Evolutionary conservation across 805 yeast species (phyloP), one percentile per base, ranked within the genome.

Genomic region (Starmera pachycereana): DNA sequence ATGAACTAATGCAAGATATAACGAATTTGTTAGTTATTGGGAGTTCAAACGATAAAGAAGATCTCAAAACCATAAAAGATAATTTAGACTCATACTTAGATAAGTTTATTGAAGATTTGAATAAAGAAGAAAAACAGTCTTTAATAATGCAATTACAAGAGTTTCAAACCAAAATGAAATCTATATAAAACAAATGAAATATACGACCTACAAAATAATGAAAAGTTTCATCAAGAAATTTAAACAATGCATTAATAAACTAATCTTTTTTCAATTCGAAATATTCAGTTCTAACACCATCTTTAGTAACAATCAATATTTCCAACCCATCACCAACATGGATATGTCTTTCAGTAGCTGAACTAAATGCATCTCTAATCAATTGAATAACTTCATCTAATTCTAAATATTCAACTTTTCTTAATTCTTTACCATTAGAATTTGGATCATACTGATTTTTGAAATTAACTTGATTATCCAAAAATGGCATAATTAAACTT

Each of bases 311-410:
- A 51, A 92, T 84, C 48, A 83, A 68, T 37, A 92, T 81, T 62
- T 92, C 96, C 47, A 92, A 72, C 6, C 92, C 95, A 68, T 92
- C 98, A 68, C 98, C 98, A 39, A 92, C 97, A 51, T 89, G 94
- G 52, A 92, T 92, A 63, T 92, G 97, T 72, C 98, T 83, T 66
- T 92, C 98, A 14, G 97, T 90, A 16, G 96, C 98, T 8, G 96
- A 87, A 18, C 87, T 71, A 58, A 92, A 92, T 6, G 98, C 95
- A 63, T 92, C 98, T 60, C 78, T 81, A 32, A 92, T 97, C 47
- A 92, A 68, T 51, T 78, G 73, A 54, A 92, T 67, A 19, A 88
- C 97, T 65, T 89, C 95, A 2, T 87, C 96, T 49, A 88, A 70
- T 33, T 71, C 61, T 56, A 92, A 69, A 54, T 73, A 85, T 57